These are phyloP conservation scores for Verticillium tricorpus DNA, from an alignment of 2,329 filamentous ascomycete genomes.

Conservation along the genomic window DNA sequence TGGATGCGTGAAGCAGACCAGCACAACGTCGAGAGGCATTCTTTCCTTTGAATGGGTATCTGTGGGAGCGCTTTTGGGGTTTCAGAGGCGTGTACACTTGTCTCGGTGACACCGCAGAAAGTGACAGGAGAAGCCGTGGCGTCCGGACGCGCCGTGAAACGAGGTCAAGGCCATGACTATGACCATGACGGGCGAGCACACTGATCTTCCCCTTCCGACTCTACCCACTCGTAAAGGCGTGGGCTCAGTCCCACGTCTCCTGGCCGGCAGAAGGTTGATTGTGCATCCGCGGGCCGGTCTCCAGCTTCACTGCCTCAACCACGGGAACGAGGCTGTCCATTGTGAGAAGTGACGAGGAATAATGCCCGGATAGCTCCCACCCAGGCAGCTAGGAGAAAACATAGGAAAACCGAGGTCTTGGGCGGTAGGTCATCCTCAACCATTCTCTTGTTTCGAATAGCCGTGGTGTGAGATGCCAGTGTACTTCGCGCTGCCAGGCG, in stretches of 20 bases:
- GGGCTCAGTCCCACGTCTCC: constrained; percentile 23
- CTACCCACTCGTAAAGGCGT: constrained; percentile 22
- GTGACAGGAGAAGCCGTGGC: constrained; percentile 23
- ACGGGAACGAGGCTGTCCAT: background rate
- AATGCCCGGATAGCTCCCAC: background rate
- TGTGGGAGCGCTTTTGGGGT: constrained; percentile 15
- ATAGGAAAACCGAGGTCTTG: background rate
- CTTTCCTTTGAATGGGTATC: background rate
- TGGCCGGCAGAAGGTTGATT: constrained; percentile 20
- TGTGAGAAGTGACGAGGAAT: background rate
- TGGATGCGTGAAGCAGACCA: constrained; percentile 1
- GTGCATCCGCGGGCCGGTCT: constrained; percentile 5
- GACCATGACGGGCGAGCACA: background rate
- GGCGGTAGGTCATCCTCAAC: too few relatives aligned
- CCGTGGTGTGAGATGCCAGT: too few relatives aligned
- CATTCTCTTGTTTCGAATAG: too few relatives aligned
- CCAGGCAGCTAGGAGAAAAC: too few relatives aligned
- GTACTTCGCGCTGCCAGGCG: too few relatives aligned
- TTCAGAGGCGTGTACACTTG: constrained; percentile 26
- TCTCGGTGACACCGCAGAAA: constrained; percentile 25
- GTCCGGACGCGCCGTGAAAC: constrained; percentile 12
- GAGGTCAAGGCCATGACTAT: background rate
- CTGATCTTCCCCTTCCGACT: constrained; percentile 13
- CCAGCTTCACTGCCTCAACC: constrained; percentile 16
- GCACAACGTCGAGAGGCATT: constrained; percentile 1